Evolutionary conservation across 2,329 filamentous ascomycete species (phyloP), one percentile per base, ranked within the genome.

Genomic region (Aspergillus pseudoviridinutans): DNA sequence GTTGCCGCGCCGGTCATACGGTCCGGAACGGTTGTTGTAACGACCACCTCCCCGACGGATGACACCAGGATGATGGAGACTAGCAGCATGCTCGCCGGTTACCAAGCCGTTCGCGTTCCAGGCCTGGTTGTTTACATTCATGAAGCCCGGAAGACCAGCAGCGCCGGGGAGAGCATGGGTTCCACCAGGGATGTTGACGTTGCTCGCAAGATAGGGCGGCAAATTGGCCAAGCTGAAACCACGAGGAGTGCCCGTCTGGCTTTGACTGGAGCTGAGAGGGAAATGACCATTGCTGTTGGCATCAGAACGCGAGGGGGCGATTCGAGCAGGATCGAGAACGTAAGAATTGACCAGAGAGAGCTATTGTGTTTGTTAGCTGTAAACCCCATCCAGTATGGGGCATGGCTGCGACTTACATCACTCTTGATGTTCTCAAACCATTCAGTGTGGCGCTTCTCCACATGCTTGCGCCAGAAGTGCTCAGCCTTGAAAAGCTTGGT

Each of bases 401-500:
- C 24, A 6, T 20, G 4, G 3, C 17, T 22, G 41, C 29, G 50
- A 80, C 87, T 80, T 81, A 96, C 92, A 79, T 97, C 93, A 71
- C 88, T 87, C 72, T 88, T 89, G 63, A 97, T 79, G 54, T 80
- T 84, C 35, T 92, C 88, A 49, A 90, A 83, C 90, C 92, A 99
- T 54, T 97, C 93, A 0, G 84, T 74, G 73, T 99, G 94, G 57
- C 95, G 87, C 79, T 99, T 99, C 76, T 97, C 93, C 17, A 97
- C 88, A 68, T 99, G 94, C 80, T 99, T 99, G 69, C 87, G 88
- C 93, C 95, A 99, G 73, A 99, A 99, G 66, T 93, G 87, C 47
- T 96, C 89, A 58, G 94, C 94, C 75, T 97, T 97, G 82, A 99
- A 99, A 7, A 99, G 80, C 76, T 99, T 99, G 10, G 89, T 89